Evolutionary conservation across 371 early-diverging fungal genomes (phyloP), one percentile per base, ranked within the genome.

Genomic region (Mortierella sp.): DNA sequence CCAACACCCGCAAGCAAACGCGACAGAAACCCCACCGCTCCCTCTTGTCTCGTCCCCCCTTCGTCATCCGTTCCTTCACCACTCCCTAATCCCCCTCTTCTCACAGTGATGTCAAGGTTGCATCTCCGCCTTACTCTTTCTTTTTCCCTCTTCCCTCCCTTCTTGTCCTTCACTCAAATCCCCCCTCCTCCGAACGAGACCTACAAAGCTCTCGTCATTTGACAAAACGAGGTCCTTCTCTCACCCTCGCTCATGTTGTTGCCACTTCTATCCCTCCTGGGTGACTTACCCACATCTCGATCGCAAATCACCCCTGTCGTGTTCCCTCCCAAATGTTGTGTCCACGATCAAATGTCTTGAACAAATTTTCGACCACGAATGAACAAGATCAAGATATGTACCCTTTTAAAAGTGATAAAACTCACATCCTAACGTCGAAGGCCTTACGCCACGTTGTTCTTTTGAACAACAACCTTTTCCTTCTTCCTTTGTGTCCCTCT

Each of bases 381-480:
- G 41, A 41, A 41, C 41, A 41, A 4, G 56, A 46, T 3, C 14
- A 46, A 3, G 14, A 46, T 14, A 46, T 0, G 14, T 12, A 14
- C 6, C 18, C 18, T 3, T 18, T 18, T 21, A 3, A 51, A 51
- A 35, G 35, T 29, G 18, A 60, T 1, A 32, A 32, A 60, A 27
- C 27, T 27, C 32, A 32, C 18, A 35, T 35, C 35, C 63, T 16
- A 18, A 35, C 18, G 32, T 16, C 21, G 18, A 63, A 63, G 32
- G 32, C 18, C 32, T 27, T 29, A 56, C 63, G 63, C 63, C 63
- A 63, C 63, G 63, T 63, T 63, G 63, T 63, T 35, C 6, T 60
- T 14, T 35, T 63, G 16, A 63, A 32, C 18, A 32, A 7, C 18
- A 16, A 4, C 32, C 63, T 16, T 32, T 32, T 63, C 38, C 18